Conservation (phyloP, 805 yeast species). For the Debaryomyces tyrocola region DNA sequence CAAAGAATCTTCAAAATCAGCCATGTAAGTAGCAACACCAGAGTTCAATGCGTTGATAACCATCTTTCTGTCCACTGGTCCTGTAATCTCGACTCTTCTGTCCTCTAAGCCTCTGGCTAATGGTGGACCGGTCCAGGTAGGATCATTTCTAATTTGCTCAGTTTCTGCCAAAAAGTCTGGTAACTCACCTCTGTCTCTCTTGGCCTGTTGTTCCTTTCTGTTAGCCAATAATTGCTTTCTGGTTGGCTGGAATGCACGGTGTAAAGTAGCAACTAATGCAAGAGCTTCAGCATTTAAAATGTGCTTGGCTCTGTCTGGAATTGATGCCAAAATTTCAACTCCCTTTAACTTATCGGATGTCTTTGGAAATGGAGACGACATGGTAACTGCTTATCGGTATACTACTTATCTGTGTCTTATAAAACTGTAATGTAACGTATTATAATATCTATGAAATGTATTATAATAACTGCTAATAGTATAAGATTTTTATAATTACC, state of each 20-base stretch:
- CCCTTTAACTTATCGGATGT: constrained; percentile 46
- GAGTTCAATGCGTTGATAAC: constrained; percentile 79
- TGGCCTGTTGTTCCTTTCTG: constrained; percentile 60
- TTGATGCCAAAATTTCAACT: constrained; percentile 54
- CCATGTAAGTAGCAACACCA: constrained; percentile 78
- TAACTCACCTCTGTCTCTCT: constrained; percentile 60
- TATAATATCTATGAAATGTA: too few species aligned
- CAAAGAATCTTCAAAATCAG: constrained; percentile 82
- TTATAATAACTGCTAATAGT: too few species aligned
- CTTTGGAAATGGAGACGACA: constrained; percentile 48
- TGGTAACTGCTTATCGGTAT: constrained; percentile 6
- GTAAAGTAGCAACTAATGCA: constrained; percentile 69
- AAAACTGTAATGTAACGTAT: too few species aligned
- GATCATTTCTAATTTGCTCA: constrained; percentile 64
- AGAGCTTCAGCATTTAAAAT: constrained; percentile 63
- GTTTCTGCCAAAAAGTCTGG: constrained; percentile 71
- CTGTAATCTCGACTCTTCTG: constrained; percentile 80
- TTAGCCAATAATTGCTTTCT: constrained; percentile 60
- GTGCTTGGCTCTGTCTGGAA: constrained; percentile 49
- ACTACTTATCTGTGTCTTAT: not conserved
- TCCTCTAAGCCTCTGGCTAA: constrained; percentile 71
- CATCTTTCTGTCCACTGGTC: constrained; percentile 85
- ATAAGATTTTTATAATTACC: too few species aligned
- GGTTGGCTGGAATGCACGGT: constrained; percentile 65
- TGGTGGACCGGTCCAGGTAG: constrained; percentile 74